A percentile compares a stretch with the other conserved stretches of the same genome.
Evolutionary conservation across 2,329 filamentous ascomycete genomes (phyloP).

Genomic region (Aspergillus vadensis): DNA sequence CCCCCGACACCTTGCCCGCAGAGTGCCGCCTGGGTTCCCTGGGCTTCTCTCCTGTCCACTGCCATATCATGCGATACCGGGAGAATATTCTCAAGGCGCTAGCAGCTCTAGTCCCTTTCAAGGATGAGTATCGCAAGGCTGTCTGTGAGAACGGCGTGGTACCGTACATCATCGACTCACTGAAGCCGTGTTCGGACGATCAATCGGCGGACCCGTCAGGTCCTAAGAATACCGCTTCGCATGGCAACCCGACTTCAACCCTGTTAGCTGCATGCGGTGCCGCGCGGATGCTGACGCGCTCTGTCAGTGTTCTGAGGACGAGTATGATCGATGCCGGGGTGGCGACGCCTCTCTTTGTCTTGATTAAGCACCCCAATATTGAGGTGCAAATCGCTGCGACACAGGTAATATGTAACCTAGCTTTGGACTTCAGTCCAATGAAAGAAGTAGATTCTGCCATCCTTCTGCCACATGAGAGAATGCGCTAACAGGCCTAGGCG

Average conservation of each 20-base stretch:
- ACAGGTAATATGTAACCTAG: conserved; percentile 78
- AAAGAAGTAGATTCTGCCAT: conserved; percentile 65
- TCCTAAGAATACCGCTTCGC: conserved; percentile 49
- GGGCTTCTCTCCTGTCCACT: conserved; percentile 63
- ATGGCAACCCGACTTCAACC: conserved; percentile 77
- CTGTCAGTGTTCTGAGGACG: conserved; percentile 80
- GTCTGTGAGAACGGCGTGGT: conserved; percentile 82
- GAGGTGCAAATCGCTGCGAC: conserved; percentile 86
- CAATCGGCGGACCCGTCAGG: conserved; percentile 30
- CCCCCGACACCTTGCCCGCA: conserved; percentile 26
- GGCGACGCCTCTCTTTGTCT: conserved; percentile 71
- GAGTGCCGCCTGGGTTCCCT: conserved; percentile 58
- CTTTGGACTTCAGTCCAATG: conserved; percentile 89
- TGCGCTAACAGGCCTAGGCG: conserved; percentile 52
- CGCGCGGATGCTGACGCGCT: conserved; percentile 78
- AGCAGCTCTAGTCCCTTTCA: conserved; percentile 76
- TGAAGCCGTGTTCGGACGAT: conserved; percentile 58
- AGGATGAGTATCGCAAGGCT: conserved; percentile 79
- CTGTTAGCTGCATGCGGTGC: conserved; percentile 83
- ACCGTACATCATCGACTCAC: conserved; percentile 78
- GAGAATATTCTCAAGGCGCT: conserved; percentile 76
- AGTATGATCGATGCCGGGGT: conserved; percentile 84
- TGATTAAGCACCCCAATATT: conserved; percentile 73
- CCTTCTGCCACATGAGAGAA: background rate
- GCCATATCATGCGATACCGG: conserved; percentile 73